These are phyloP conservation scores for Vitis hybrid DNA, from an alignment of 177 flowering plant genomes.

Conservation along the genomic window DNA sequence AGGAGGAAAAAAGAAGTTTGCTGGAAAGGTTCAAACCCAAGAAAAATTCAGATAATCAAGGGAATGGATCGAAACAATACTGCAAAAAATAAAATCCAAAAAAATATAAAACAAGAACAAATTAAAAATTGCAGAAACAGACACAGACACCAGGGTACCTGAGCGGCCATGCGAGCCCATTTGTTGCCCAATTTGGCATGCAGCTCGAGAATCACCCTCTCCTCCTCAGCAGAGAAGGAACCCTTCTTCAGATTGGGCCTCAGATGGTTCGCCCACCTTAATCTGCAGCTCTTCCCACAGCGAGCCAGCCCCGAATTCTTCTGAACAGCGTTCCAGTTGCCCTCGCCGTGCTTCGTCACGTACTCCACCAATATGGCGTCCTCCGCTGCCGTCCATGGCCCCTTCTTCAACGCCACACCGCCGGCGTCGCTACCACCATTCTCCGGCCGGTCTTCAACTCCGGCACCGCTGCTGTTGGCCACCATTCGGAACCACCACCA, in stretches of 20 bases:
- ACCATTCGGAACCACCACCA: neutral
- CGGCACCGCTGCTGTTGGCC: neutral
- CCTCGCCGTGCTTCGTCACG: slow-evolving; percentile 68
- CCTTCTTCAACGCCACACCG: slow-evolving; percentile 50
- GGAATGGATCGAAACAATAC: no score
- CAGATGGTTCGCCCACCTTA: slow-evolving; percentile 77
- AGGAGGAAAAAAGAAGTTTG: no score
- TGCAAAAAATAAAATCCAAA: neutral
- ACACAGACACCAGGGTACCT: slow-evolving; percentile 29
- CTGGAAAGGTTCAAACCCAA: no score
- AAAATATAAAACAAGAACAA: neutral
- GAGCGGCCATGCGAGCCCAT: slow-evolving; percentile 83
- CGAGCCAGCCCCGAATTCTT: slow-evolving; percentile 60
- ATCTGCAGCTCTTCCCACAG: slow-evolving; percentile 77
- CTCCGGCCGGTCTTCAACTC: neutral
- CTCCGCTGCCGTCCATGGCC: slow-evolving; percentile 81
- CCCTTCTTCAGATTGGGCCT: slow-evolving; percentile 75
- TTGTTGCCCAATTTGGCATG: slow-evolving; percentile 73
- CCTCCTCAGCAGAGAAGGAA: slow-evolving; percentile 65
- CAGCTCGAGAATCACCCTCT: slow-evolving; percentile 55
- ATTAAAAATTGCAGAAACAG: neutral
- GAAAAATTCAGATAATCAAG: no score
- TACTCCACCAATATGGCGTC: slow-evolving; percentile 61
- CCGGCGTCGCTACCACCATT: slow-evolving; percentile 14
- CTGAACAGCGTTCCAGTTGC: slow-evolving; percentile 81